phyloP scores from a whole-genome alignment of 768 basidiomycete genomes.

The Suillus sp. region DNA sequence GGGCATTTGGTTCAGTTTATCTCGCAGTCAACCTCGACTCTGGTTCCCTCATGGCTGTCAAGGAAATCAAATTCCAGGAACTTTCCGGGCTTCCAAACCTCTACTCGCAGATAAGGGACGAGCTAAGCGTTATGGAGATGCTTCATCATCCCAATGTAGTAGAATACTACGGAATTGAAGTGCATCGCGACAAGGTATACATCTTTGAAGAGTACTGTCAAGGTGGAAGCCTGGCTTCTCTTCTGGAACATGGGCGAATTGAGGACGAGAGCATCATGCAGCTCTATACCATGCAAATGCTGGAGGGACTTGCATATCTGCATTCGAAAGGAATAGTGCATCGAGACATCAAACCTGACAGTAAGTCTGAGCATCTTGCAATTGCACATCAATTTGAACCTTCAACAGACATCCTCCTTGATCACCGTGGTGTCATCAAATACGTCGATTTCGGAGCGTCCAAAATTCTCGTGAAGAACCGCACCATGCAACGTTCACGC shows the following conservation, averaged over 20 bases:
- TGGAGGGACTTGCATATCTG: constrained; percentile 91
- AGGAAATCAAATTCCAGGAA: constrained; percentile 98
- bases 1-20: constrained; percentile 99
- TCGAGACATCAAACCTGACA: constrained; percentile 98
- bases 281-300: constrained; percentile 95
- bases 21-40: constrained; percentile 95
- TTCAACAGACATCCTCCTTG: constrained; percentile 84
- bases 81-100: constrained; percentile 84
- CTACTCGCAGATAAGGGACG: constrained; percentile 92
- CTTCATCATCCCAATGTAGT: constrained; percentile 97
- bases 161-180: constrained; percentile 98
- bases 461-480: constrained; percentile 91
- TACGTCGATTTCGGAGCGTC: constrained; percentile 98
- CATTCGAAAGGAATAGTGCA: constrained; percentile 93
- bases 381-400: constrained; percentile 13
- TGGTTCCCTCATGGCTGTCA: constrained; percentile 97
- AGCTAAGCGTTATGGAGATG: constrained; percentile 97
- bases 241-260: constrained; percentile 91
- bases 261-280: constrained; percentile 97
- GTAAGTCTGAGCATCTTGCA: constrained; percentile 50
- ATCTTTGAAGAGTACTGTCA: constrained; percentile 99
- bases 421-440: constrained; percentile 90
- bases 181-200: constrained; percentile 97
- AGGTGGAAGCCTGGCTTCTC: constrained; percentile 86
- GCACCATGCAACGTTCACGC: constrained; percentile 74